Percentiles rank a stretch among this genome's conserved stretches.
Conservation (phyloP, 768 basidiomycete genomes). For the Astraeus odoratus region DNA sequence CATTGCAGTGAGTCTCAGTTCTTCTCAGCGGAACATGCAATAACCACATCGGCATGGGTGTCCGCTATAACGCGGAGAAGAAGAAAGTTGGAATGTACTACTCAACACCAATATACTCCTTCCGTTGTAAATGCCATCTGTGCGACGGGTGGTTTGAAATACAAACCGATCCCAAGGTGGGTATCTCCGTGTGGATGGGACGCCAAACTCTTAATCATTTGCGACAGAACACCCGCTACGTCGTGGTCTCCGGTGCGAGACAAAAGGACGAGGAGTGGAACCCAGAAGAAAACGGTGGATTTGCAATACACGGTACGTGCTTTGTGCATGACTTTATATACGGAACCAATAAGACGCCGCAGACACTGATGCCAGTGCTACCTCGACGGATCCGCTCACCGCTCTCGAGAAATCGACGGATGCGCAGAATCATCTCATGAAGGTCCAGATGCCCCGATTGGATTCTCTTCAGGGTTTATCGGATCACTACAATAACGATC, state of each 20-base stretch:
- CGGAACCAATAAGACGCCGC: constrained; percentile 8
- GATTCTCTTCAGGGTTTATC: constrained; percentile 73
- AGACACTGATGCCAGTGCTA: constrained; percentile 64
- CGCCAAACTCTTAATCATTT: neutral
- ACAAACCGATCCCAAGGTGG: constrained; percentile 91
- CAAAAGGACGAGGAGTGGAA: constrained; percentile 97
- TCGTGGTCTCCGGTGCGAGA: constrained; percentile 87
- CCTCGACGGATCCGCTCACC: constrained; percentile 76
- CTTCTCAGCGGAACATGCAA: constrained; percentile 78
- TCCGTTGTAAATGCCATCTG: constrained; percentile 96
- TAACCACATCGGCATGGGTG: constrained; percentile 97
- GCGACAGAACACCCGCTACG: constrained; percentile 88
- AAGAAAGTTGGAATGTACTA: constrained; percentile 93
- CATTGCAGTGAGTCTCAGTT: neutral
- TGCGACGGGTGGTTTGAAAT: constrained; percentile 98
- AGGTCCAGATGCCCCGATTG: constrained; percentile 73
- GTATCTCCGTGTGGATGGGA: neutral
- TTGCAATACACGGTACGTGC: constrained; percentile 70
- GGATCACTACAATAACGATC: constrained; percentile 77
- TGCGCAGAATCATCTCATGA: constrained; percentile 62
- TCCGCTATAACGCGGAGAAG: constrained; percentile 99
- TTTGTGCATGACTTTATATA: neutral
- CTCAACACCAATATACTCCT: constrained; percentile 90
- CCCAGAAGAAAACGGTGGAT: constrained; percentile 93
- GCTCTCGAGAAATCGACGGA: constrained; percentile 85